Percentiles rank a stretch among this genome's conserved stretches.
These are phyloP conservation scores for Podaxis sp. DNA, from an alignment of 768 basidiomycete genomes.

Conservation along the genomic window DNA sequence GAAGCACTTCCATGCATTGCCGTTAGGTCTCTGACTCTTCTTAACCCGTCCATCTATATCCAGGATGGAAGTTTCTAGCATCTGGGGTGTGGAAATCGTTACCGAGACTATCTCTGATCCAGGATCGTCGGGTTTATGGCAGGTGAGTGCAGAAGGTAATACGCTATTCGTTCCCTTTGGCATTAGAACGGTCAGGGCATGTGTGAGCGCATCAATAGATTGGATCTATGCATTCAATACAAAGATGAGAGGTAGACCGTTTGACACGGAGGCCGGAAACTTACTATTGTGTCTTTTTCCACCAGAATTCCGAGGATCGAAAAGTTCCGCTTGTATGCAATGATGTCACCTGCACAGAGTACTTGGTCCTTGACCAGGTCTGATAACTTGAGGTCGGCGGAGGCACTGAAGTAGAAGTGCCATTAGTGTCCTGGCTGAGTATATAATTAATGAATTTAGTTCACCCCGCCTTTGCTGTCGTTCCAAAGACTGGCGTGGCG, in stretches of 20 bases:
- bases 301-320: slow-evolving; percentile 33
- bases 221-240: slow-evolving; percentile 37
- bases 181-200: slow-evolving; percentile 43
- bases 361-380: slow-evolving; percentile 45
- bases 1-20: slow-evolving; percentile 59
- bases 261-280: slow-evolving; percentile 17
- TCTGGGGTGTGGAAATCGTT: slow-evolving; percentile 42
- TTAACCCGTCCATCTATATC: slow-evolving; percentile 52
- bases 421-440: neutral
- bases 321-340: slow-evolving; percentile 55
- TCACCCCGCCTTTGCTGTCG: slow-evolving; percentile 31
- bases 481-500: slow-evolving; percentile 17
- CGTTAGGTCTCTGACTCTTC: slow-evolving; percentile 40
- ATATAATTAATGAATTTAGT: slow-evolving; percentile 5
- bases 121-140: neutral
- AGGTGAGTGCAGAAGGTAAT: slow-evolving; percentile 31
- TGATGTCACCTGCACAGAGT: slow-evolving; percentile 51
- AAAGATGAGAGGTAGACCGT: neutral
- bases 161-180: slow-evolving; percentile 34
- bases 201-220: slow-evolving; percentile 40
- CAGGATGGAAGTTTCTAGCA: slow-evolving; percentile 52
- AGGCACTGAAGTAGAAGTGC: slow-evolving; percentile 28
- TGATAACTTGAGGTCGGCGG: slow-evolving; percentile 43
- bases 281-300: slow-evolving; percentile 58
- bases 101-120: slow-evolving; percentile 27